Percentiles rank a stretch among this genome's conserved stretches.
Conservation (phyloP, 2,329 filamentous ascomycete species). For the Seiridium unicorne region DNA sequence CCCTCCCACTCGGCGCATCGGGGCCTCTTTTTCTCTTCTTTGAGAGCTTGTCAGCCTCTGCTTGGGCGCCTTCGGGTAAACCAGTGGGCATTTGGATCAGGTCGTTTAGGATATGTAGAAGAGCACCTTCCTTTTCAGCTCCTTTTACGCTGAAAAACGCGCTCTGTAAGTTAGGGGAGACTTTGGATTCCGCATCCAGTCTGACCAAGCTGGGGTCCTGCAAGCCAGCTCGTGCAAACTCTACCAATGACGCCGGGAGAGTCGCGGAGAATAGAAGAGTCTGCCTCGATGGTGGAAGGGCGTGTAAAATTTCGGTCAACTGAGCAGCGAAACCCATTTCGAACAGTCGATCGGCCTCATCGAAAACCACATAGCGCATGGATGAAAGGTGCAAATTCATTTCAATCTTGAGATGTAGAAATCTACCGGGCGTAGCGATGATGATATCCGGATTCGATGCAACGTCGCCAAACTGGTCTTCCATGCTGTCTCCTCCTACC, state of each 20-base stretch:
- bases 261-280: constrained; percentile 95
- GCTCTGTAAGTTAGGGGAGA: constrained; percentile 92
- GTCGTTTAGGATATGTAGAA: constrained; percentile 85
- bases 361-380: constrained; percentile 92
- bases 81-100: constrained; percentile 86
- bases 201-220: constrained; percentile 90
- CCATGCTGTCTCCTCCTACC: constrained; percentile 91
- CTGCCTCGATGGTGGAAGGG: constrained; percentile 79
- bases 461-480: constrained; percentile 94
- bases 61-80: constrained; percentile 51
- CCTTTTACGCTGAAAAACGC: constrained; percentile 94
- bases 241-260: constrained; percentile 87
- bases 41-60: constrained; percentile 42
- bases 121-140: constrained; percentile 87
- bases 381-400: constrained; percentile 92
- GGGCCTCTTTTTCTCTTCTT: constrained; percentile 74
- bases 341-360: constrained; percentile 94
- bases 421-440: constrained; percentile 94
- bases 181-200: constrained; percentile 90
- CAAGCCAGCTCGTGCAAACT: constrained; percentile 90
- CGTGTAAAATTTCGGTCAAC: constrained; percentile 87
- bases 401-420: constrained; percentile 94
- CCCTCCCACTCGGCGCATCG: constrained; percentile 51
- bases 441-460: constrained; percentile 94
- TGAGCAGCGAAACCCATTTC: constrained; percentile 98